Base-by-base conservation (phyloP, 345 rosid genomes). In the Clausena lansium region DNA sequence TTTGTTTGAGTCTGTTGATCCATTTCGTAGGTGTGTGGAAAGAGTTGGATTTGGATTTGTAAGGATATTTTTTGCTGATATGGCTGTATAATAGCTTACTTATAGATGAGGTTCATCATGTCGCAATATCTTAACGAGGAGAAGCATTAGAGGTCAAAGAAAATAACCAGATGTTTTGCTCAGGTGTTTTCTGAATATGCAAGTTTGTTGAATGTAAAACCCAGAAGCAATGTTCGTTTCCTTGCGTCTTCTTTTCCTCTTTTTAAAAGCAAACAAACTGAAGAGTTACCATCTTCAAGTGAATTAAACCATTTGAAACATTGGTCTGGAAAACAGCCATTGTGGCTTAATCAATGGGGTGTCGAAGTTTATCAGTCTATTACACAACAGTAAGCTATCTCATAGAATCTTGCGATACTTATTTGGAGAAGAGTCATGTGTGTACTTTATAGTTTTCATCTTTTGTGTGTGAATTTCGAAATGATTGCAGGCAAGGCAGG, bases 401-500 rank as follows among this genome's bases (percentile, higher is more conserved):
- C 65, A 28, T 30, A 28, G 7, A 11, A 9, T 14, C 11, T 67
- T n/a, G 25, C 13, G 1, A 38, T 67, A 9, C 25, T 50, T 52
- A 33, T 15, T 74, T 47, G 71, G 25, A 22, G 17, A 33, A 70
- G 66, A 33, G 27, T n/a, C 27, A 13, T 33, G 4, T n/a, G 45
- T 70, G 32, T 32, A 28, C 50, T 6, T 41, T 35, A 33, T 25
- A 17, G 30, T 20, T 17, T 39, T 8, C 7, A 1, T 61, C n/a
- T 30, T 61, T 62, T 45, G 25, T 54, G 1, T 59, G 5, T 20
- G 30, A 13, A 39, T 58, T 38, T 24, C 3, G 28, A 59, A 67
- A 81, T 72, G 59, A n/a, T 54, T 64, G 54, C 83, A 95, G 98
- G 97, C 97, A 76, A 91, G 95, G 78, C 79, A 85, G 75, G 98